phyloP scores from a whole-genome alignment of 1,284 basidiomycete genomes.

The Puccinia coronata region DNA sequence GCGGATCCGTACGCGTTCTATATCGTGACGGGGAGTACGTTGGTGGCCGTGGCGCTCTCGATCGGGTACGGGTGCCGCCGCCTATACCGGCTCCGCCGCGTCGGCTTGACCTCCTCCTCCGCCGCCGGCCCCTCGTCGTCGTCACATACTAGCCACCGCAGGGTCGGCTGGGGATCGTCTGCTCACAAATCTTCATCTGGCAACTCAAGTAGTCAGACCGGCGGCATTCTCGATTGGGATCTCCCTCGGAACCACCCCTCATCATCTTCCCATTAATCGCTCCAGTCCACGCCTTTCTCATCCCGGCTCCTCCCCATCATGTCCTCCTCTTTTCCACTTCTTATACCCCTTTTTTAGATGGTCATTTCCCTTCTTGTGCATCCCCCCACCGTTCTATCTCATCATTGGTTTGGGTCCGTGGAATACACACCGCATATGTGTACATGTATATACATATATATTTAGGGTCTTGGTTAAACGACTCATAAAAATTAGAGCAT shows the following conservation, averaged over 20 bases:
- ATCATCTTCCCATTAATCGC: neutral
- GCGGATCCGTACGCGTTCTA: constrained; percentile 34
- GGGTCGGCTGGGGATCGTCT: no score
- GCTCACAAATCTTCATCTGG: neutral
- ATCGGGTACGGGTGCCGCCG: constrained; percentile 22
- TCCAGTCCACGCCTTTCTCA: neutral
- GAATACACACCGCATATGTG: no score
- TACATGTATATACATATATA: no score
- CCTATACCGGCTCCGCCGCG: constrained; percentile 27
- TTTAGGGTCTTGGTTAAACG: no score
- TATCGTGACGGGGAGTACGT: neutral
- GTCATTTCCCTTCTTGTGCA: no score
- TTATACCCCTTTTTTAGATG: neutral
- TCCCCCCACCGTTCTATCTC: no score
- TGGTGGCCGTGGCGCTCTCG: neutral
- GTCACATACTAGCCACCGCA: no score
- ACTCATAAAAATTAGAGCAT: no score
- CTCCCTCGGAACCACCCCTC: neutral
- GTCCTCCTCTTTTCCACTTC: neutral
- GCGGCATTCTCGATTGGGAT: constrained; percentile 45
- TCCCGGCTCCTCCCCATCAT: no score
- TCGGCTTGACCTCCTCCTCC: constrained; percentile 19
- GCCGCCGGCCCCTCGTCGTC: no score
- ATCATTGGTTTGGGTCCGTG: no score
- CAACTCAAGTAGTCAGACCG: neutral